Base-by-base conservation (phyloP, 345 rosid genomes). In the Isatis tinctoria region DNA sequence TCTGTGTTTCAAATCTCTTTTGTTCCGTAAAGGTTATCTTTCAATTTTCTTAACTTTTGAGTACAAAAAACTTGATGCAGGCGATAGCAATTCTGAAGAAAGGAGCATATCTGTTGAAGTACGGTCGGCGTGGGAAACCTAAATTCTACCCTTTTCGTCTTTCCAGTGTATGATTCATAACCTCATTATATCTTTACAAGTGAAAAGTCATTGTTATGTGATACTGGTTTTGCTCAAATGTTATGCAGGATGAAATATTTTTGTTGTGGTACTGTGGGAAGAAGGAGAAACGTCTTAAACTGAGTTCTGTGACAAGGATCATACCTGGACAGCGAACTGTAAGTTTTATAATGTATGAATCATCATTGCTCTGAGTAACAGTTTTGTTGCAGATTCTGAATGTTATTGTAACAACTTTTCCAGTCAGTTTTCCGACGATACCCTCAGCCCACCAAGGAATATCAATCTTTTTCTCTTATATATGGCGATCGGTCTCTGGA, bases 261-360 rank as follows among this genome's bases (percentile, higher is more conserved):
- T 72, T 88, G 82, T 71, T 88, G 36, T 90, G 96, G 96, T 85
- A 80, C 58, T 81, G 83, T 60, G 88, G 86, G n/a, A 88, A 79
- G 74, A 83, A 81, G 56, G 87, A 90, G 79, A 88, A 85, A 74
- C 85, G 82, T 27, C 82, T 90, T 72, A 84, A 79, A 69, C 86
- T 86, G 17, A 82, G 69, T 75, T 85, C 80, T 67, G 91, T 90
- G 66, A 74, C 93, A 68, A 90, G 79, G 81, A 85, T 90, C 61
- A 82, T 90, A 80, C 86, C 91, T 32, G 96, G 96, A 79, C 91
- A 90, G 69, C 86, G 90, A 33, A 90, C 96, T 47, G 93, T 90
- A 84, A 85, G 97, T 26, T 26, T 26, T 10, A 17, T 85, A 16
- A 61, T 35, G 47, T 59, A 43, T 51, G 67, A 72, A 65, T 43